Evolutionary conservation across 331 rosid species (phyloP).

Genomic region (Quercus tomentella): DNA sequence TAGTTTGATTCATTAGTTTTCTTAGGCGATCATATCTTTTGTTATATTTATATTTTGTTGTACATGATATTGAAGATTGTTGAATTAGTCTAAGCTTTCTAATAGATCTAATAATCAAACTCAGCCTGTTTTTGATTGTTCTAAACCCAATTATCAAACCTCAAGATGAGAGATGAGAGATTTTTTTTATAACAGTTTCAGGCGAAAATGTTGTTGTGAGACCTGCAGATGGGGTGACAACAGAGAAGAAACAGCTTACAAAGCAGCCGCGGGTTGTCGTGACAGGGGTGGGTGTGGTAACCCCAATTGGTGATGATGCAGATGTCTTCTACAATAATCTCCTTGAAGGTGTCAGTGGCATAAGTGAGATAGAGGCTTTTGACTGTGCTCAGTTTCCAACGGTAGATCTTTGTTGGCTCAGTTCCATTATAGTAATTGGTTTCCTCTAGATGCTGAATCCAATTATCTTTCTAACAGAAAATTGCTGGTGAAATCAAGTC

Average conservation of each 20-base stretch:
- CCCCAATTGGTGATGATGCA: constrained; percentile 84
- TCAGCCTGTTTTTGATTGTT: not conserved
- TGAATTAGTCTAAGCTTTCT: too few relatives aligned
- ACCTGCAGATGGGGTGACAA: constrained; percentile 61
- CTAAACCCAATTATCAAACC: not conserved
- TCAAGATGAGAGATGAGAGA: not conserved
- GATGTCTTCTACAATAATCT: constrained; percentile 80
- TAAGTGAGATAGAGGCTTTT: constrained; percentile 88
- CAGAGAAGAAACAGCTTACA: constrained; percentile 49
- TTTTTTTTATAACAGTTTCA: constrained; percentile 10
- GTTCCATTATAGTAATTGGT: not conserved
- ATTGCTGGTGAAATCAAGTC: constrained; percentile 94
- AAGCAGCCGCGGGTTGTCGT: constrained; percentile 86
- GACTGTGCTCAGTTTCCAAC: constrained; percentile 87
- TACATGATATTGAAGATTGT: too few relatives aligned
- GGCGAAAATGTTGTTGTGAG: constrained; percentile 61
- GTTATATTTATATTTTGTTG: too few relatives aligned
- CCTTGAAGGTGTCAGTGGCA: constrained; percentile 88
- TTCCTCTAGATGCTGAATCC: constrained; percentile 26
- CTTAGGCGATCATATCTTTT: too few relatives aligned
- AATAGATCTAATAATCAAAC: too few relatives aligned
- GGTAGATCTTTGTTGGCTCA: constrained; percentile 26
- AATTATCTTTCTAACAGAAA: constrained; percentile 45
- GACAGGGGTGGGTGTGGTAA: constrained; percentile 89
- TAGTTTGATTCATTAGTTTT: too few relatives aligned